A percentile compares a stretch with the other conserved stretches of the same genome.
phyloP scores from a whole-genome alignment of 2,329 filamentous ascomycete species.

The Aspergillus fructus region DNA sequence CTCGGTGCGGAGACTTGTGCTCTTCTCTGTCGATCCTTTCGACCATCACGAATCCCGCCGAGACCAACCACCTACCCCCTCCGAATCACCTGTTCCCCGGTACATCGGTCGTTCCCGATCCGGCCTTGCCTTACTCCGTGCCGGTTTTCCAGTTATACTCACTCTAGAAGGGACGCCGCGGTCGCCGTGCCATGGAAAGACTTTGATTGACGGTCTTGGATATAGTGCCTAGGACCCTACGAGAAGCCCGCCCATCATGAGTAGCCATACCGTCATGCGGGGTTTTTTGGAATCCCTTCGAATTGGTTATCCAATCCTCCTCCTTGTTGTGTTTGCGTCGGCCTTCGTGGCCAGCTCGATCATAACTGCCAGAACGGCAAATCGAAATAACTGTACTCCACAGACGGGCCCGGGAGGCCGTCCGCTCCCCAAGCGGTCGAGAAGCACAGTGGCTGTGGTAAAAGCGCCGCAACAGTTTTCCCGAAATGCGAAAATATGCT shows the following conservation, averaged over 20 bases:
- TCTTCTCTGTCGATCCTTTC: conserved; percentile 19
- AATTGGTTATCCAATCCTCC: conserved; percentile 62
- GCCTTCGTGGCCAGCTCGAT: conserved; percentile 64
- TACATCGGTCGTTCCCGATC: conserved; percentile 14
- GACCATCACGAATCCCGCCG: conserved; percentile 8
- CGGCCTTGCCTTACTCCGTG: not conserved
- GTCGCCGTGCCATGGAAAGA: conserved; percentile 36
- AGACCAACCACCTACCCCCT: conserved; percentile 9
- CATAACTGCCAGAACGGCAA: conserved; percentile 50
- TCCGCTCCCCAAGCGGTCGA: conserved; percentile 69
- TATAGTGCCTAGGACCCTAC: conserved; percentile 16
- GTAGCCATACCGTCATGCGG: conserved; percentile 42
- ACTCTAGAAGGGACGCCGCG: conserved; percentile 11
- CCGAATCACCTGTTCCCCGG: conserved; percentile 2
- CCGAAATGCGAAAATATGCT: conserved; percentile 66
- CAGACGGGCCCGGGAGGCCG: conserved; percentile 82
- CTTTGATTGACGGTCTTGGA: conserved; percentile 20
- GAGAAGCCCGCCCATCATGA: conserved; percentile 29
- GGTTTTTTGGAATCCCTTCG: conserved; percentile 50
- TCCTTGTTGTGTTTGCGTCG: conserved; percentile 63
- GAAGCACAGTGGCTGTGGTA: conserved; percentile 50
- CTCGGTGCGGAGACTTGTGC: conserved; percentile 7
- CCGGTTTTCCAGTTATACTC: conserved; percentile 2
- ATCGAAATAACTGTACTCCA: conserved; percentile 47
- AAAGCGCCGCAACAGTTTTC: conserved; percentile 60